Percentiles rank a stretch among this genome's conserved stretches.
Evolutionary conservation across 2,329 filamentous ascomycete species (phyloP).

Genomic region (Bipolaris sorokiniana): DNA sequence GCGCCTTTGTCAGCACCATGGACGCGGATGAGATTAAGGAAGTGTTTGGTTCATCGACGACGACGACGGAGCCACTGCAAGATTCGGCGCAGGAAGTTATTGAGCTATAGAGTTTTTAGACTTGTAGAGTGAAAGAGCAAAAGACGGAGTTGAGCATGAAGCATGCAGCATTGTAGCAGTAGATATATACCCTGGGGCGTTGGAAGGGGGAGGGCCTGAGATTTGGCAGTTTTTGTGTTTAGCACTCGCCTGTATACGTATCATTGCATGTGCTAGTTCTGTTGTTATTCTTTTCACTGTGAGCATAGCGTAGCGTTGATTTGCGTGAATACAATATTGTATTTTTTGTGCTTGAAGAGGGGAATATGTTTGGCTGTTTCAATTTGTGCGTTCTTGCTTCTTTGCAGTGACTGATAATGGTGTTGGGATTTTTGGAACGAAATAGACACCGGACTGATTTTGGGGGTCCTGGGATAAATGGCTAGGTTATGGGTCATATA

Average conservation of each 20-base stretch:
- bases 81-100: conserved; percentile 22
- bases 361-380: too few relatives aligned
- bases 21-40: conserved; percentile 67
- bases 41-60: conserved; percentile 24
- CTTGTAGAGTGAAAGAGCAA: neutral
- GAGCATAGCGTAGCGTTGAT: neutral
- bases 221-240: neutral
- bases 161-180: neutral
- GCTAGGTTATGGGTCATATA: too few relatives aligned
- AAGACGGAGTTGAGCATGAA: neutral
- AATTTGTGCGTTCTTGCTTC: too few relatives aligned
- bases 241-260: neutral
- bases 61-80: neutral
- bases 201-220: neutral
- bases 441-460: too few relatives aligned
- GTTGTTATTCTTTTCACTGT: neutral
- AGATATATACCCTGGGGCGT: conserved; percentile 2
- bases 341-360: too few relatives aligned
- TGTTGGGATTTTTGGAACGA: too few relatives aligned
- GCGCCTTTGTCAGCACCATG: conserved; percentile 80
- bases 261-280: neutral
- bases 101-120: conserved; percentile 21
- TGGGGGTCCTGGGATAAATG: too few relatives aligned
- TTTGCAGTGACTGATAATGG: too few relatives aligned
- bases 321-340: neutral